Evolutionary conservation across 1,139 yeast species (phyloP), one percentile per base, ranked within the genome.

Genomic region (Candida smagusa): DNA sequence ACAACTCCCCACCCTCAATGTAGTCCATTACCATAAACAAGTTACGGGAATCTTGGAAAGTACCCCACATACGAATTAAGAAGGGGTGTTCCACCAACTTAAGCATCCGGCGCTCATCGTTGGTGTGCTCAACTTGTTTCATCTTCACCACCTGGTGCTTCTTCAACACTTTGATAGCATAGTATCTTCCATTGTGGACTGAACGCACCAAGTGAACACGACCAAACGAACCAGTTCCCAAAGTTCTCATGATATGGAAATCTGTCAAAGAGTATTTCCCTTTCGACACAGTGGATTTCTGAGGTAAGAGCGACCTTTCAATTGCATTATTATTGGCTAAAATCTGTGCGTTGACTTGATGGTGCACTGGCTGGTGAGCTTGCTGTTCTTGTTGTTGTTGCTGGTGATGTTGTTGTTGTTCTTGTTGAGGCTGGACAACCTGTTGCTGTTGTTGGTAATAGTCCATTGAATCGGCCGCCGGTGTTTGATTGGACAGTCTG

Each of bases 191-290:
- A 48, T 77, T 77, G 54, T 77, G 83, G 12, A 75, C 77, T 1
- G 79, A 72, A 36, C 81, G 58, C 11, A 76, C 81, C 44, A 77
- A 58, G 56, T 77, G 82, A 32, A 77, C 83, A 43, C 83, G 56
- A n/a, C 83, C 83, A 55, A 77, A 77, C 2, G 80, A 74, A 1
- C 83, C 83, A 0, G 83, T 77, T 2, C 83, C 83, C 39, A 77
- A 61, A 6, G 83, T 77, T 42, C 81, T 61, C 61, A 77, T 61
- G 33, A 76, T 65, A 37, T 68, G 72, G 48, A 77, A 77, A 50
- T 77, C 83, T 27, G 64, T 60, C 27, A 77, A 54, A 4, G 78
- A 65, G 50, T 77, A 77, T 50, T 76, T 77, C n/a, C 82, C 82
- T 45, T 74, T 76, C 30, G 81, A 60, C 24, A 58, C 57, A n/a